Evolutionary conservation across 495 filamentous ascomycete species (phyloP).

Genomic region (Letharia columbiana): DNA sequence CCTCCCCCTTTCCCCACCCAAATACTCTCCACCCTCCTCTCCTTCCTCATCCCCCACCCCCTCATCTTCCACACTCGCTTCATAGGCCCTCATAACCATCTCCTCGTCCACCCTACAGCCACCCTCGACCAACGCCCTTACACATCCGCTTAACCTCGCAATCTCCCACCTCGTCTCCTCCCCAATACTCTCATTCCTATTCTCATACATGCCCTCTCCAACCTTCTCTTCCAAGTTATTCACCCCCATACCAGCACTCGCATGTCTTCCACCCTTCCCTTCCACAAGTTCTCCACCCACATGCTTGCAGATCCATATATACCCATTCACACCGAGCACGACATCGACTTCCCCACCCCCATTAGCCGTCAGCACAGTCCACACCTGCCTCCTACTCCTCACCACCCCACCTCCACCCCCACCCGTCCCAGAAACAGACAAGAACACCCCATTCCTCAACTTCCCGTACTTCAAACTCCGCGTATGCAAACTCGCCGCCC

Average conservation of each 20-base stretch:
- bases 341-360: constrained; percentile 74
- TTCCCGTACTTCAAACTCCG: constrained; percentile 89
- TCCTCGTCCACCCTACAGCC: constrained; percentile 85
- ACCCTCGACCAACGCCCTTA: constrained; percentile 71
- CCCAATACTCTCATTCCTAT: constrained; percentile 77
- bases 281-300: constrained; percentile 43
- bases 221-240: constrained; percentile 62
- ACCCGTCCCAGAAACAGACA: constrained; percentile 69
- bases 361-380: constrained; percentile 57
- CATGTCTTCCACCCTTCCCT: constrained; percentile 27
- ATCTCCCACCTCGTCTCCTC: constrained; percentile 78
- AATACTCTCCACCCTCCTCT: constrained; percentile 47
- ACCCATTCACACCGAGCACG: constrained; percentile 88
- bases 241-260: constrained; percentile 58
- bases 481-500: constrained; percentile 78
- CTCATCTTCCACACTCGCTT: constrained; percentile 65
- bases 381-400: constrained; percentile 72
- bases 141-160: constrained; percentile 65
- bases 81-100: constrained; percentile 74
- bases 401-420: constrained; percentile 74
- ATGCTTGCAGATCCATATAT: constrained; percentile 86
- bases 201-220: constrained; percentile 70
- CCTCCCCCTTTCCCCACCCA: constrained; percentile 63
- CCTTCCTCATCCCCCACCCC: constrained; percentile 42
- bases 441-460: constrained; percentile 81